Percentiles rank a stretch among this genome's conserved stretches.
These are phyloP conservation scores for Chaetomium olivaceum DNA, from an alignment of 2,329 filamentous ascomycete genomes.

Conservation along the genomic window DNA sequence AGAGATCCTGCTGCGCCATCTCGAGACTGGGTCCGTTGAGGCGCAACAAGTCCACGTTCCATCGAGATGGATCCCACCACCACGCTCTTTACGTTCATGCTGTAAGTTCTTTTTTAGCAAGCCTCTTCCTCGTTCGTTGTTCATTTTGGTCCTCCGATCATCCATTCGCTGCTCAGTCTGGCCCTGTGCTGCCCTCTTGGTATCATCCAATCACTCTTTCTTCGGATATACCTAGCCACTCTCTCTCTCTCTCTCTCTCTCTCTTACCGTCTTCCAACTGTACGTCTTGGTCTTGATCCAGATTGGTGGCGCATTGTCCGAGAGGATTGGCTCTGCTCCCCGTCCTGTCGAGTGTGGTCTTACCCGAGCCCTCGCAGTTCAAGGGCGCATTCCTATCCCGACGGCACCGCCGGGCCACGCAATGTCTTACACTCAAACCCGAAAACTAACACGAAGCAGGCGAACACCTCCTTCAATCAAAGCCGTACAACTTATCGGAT, in stretches of 20 bases:
- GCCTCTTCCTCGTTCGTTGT: slow-evolving; percentile 19
- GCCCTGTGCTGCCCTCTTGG: slow-evolving; percentile 22
- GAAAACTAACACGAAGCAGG: slow-evolving; percentile 42
- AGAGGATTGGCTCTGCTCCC: background rate
- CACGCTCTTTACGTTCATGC: slow-evolving; percentile 67
- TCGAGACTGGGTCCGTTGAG: slow-evolving; percentile 13
- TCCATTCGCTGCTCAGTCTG: slow-evolving; percentile 20
- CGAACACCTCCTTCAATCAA: slow-evolving; percentile 61
- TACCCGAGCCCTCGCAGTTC: background rate
- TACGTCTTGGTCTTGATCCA: background rate
- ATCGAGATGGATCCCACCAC: slow-evolving; percentile 59
- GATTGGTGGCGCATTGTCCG: background rate
- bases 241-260: slow-evolving; percentile 20
- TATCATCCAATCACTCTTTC: slow-evolving; percentile 7
- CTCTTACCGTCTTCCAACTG: slow-evolving; percentile 9
- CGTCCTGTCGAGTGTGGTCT: background rate
- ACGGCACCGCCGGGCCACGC: background rate
- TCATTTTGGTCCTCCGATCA: slow-evolving; percentile 15
- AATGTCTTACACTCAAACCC: background rate
- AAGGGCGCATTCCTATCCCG: background rate
- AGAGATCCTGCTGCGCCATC: slow-evolving; percentile 18
- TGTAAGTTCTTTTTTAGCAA: slow-evolving; percentile 53
- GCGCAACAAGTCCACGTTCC: slow-evolving; percentile 32
- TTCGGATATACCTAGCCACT: background rate
- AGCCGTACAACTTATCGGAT: slow-evolving; percentile 80